phyloP scores from a whole-genome alignment of 805 yeast species.

The Zygoascus flipseniorum region DNA sequence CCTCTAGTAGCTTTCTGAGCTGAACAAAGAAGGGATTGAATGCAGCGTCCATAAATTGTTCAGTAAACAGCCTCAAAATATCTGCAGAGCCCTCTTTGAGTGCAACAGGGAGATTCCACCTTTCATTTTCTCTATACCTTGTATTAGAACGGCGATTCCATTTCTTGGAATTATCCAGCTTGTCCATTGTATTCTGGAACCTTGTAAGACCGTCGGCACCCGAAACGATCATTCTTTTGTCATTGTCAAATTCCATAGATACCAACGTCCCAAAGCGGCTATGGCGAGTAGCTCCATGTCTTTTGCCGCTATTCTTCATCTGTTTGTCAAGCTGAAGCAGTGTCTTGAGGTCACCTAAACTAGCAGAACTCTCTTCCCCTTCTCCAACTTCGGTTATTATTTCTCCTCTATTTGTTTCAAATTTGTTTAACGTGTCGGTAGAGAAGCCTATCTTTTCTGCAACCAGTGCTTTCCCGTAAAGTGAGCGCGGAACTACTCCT shows the following conservation, averaged over 20 bases:
- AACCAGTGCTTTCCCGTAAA: slow-evolving; percentile 1
- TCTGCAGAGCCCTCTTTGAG: slow-evolving; percentile 21
- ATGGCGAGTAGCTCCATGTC: slow-evolving; percentile 62
- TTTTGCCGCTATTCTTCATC: slow-evolving; percentile 40
- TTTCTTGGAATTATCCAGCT: slow-evolving; percentile 58
- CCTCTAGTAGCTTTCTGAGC: slow-evolving; percentile 40
- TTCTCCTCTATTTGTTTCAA: background rate
- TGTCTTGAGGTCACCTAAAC: slow-evolving; percentile 32
- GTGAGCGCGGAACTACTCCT: slow-evolving; percentile 40
- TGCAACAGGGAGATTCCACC: slow-evolving; percentile 21
- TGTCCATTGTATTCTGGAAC: slow-evolving; percentile 46
- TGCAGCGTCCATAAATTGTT: slow-evolving; percentile 61
- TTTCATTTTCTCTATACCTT: background rate
- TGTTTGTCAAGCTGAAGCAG: slow-evolving; percentile 55
- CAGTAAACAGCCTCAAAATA: slow-evolving; percentile 37
- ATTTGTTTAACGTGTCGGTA: slow-evolving; percentile 10
- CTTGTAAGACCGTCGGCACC: slow-evolving; percentile 59
- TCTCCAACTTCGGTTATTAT: slow-evolving; percentile 3
- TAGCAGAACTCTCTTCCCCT: slow-evolving; percentile 39
- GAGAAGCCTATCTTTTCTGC: background rate
- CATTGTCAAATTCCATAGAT: slow-evolving; percentile 57
- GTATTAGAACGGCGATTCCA: slow-evolving; percentile 42
- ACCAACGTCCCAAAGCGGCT: slow-evolving; percentile 85
- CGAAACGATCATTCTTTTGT: slow-evolving; percentile 53
- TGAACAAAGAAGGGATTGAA: slow-evolving; percentile 57